Percentiles rank a stretch among this genome's conserved stretches.
Conservation (phyloP, 352 stramenopile species). For the Phytophthora boehmeriae region DNA sequence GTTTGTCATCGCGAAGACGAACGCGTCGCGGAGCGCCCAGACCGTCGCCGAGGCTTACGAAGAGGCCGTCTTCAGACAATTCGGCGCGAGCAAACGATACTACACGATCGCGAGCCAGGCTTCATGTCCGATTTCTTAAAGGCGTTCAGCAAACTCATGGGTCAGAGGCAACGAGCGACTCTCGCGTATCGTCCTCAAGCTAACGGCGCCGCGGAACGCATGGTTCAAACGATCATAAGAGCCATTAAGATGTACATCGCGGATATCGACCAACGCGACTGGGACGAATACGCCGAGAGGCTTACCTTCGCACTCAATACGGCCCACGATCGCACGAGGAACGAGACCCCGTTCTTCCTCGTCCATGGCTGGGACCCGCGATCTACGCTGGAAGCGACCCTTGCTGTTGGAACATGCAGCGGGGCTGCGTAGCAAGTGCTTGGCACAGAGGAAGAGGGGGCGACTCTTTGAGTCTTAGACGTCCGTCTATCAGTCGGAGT, state of each 20-base stretch:
- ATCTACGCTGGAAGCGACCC: too few relatives aligned
- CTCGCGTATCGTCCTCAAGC: conserved; percentile 27
- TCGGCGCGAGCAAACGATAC: conserved; percentile 19
- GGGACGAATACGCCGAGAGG: conserved; percentile 27
- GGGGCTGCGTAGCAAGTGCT: too few relatives aligned
- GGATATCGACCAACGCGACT: conserved; percentile 27
- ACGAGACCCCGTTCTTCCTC: too few relatives aligned
- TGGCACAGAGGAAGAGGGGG: too few relatives aligned
- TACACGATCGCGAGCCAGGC: conserved; percentile 23
- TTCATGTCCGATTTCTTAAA: conserved; percentile 29
- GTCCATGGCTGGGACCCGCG: too few relatives aligned
- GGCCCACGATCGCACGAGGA: too few relatives aligned
- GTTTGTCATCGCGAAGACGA: conserved; percentile 23
- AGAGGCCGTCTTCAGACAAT: conserved; percentile 12
- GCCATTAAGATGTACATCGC: conserved; percentile 18
- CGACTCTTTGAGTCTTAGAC: too few relatives aligned
- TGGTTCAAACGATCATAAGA: too few relatives aligned
- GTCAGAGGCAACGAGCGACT: conserved; percentile 8
- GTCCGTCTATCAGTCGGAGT: too few relatives aligned
- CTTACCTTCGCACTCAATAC: conserved; percentile 26
- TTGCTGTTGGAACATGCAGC: too few relatives aligned
- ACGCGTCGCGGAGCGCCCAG: conserved; percentile 9
- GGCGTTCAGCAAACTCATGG: conserved; percentile 18
- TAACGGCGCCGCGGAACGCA: conserved; percentile 21
- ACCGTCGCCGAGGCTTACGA: conserved; percentile 27